Conservation (phyloP, 306 rosid genomes). For the Trifolium pratense region DNA sequence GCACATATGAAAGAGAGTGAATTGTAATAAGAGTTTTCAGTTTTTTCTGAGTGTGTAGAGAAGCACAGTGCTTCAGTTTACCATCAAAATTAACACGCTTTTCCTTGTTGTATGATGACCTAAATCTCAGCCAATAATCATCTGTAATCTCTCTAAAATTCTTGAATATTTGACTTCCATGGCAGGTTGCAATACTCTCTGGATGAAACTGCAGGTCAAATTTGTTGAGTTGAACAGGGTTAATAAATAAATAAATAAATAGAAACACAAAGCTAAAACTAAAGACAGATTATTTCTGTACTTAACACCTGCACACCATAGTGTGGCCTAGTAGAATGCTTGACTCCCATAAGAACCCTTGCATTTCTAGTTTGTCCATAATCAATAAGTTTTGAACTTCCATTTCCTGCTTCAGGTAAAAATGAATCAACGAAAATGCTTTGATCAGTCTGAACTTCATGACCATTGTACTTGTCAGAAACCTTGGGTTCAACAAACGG, state of each 20-base stretch:
- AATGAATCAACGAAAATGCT: constrained; percentile 45
- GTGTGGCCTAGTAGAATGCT: constrained; percentile 92
- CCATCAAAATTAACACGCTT: constrained; percentile 57
- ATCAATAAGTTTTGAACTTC: constrained; percentile 43
- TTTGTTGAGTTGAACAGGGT: constrained; percentile 38
- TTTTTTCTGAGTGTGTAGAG: constrained; percentile 33
- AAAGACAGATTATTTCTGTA: constrained; percentile 29
- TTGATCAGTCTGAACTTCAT: constrained; percentile 43
- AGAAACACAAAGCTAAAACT: constrained; percentile 31
- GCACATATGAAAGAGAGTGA: constrained; percentile 30
- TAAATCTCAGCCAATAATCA: constrained; percentile 74
- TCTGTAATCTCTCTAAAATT: constrained; percentile 85
- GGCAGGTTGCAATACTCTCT: constrained; percentile 90
- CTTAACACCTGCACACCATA: constrained; percentile 91
- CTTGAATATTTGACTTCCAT: constrained; percentile 84
- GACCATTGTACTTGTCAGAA: constrained; percentile 48
- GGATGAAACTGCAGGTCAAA: constrained; percentile 93
- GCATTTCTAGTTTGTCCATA: constrained; percentile 43
- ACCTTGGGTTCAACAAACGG: constrained; percentile 58
- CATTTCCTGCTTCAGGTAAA: constrained; percentile 43
- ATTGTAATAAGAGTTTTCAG: constrained; percentile 36
- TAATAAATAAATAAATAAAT: constrained; percentile 30
- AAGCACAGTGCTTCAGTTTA: constrained; percentile 49
- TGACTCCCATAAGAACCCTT: constrained; percentile 85
- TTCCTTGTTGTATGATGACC: constrained; percentile 48